A percentile compares a stretch with the other conserved stretches of the same genome.
These are phyloP conservation scores for Neurospora terricola DNA, from an alignment of 495 filamentous ascomycete species.

Conservation along the genomic window DNA sequence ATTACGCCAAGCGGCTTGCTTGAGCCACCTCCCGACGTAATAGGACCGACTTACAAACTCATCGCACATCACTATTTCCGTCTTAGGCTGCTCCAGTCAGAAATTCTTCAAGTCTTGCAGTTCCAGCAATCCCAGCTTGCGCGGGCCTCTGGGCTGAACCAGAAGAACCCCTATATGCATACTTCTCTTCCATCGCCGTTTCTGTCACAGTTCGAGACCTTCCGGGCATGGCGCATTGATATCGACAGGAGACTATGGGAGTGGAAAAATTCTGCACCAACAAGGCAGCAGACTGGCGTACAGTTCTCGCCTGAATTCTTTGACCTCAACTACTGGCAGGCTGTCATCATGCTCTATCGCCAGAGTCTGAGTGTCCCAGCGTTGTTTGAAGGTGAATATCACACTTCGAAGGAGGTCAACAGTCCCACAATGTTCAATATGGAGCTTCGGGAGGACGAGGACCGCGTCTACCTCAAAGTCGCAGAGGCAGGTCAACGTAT, in stretches of 20 bases:
- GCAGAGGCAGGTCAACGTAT: conserved; percentile 92
- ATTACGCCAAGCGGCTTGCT: conserved; percentile 78
- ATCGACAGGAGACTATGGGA: conserved; percentile 74
- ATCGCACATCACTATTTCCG: conserved; percentile 88
- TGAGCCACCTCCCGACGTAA: conserved; percentile 35
- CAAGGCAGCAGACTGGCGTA: conserved; percentile 69
- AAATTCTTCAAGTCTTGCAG: conserved; percentile 89
- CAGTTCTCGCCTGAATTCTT: conserved; percentile 78
- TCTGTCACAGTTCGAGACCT: conserved; percentile 70
- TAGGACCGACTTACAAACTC: conserved; percentile 70
- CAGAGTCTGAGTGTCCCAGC: conserved; percentile 85
- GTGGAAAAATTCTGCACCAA: conserved; percentile 79
- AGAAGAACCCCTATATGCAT: conserved; percentile 61
- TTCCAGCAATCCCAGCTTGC: conserved; percentile 70
- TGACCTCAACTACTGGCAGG: conserved; percentile 95
- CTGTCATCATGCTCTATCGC: conserved; percentile 92
- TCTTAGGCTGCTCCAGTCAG: conserved; percentile 83
- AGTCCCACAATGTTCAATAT: conserved; percentile 37
- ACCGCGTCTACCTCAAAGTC: conserved; percentile 83
- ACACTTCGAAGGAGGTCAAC: conserved; percentile 49
- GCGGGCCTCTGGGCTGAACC: conserved; percentile 45
- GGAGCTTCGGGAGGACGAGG: conserved; percentile 68
- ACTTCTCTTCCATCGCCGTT: conserved; percentile 76
- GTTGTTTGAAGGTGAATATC: conserved; percentile 68
- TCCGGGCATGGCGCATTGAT: conserved; percentile 80